Conservation (phyloP, 139 green algal genomes). For the Chlorella vulgaris region DNA sequence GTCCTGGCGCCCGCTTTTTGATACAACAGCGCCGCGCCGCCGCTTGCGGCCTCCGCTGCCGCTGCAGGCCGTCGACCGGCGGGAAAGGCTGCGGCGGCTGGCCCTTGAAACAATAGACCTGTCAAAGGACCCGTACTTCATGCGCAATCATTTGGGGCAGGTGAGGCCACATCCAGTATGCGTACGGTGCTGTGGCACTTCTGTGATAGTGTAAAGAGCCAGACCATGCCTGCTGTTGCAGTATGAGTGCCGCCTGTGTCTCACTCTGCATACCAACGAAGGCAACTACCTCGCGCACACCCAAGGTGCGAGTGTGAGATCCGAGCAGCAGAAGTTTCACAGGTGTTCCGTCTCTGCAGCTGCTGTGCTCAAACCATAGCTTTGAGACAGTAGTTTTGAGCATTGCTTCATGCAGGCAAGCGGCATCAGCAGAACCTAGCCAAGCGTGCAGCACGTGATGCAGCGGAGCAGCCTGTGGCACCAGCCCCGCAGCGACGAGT, state of each 20-base stretch:
- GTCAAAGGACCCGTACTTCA: slow-evolving; percentile 98
- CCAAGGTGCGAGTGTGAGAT: slow-evolving; percentile 70
- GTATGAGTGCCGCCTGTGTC: slow-evolving; percentile 98
- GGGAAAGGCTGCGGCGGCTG: slow-evolving; percentile 92
- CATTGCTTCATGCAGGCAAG: slow-evolving; percentile 75
- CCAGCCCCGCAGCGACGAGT: slow-evolving; percentile 73
- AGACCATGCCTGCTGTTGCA: slow-evolving; percentile 51
- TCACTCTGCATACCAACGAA: slow-evolving; percentile 99
- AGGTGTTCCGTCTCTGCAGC: too few species aligned
- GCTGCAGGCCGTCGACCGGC: slow-evolving; percentile 86
- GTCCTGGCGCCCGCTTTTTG: too few species aligned
- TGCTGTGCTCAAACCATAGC: too few species aligned
- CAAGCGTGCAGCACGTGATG: slow-evolving; percentile 95
- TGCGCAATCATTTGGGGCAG: slow-evolving; percentile 97
- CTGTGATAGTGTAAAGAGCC: too few species aligned
- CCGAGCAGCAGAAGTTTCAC: too few species aligned
- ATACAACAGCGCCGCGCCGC: too few species aligned
- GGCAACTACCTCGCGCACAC: slow-evolving; percentile 99
- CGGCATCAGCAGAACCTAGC: slow-evolving; percentile 98
- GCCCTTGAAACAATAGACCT: slow-evolving; percentile 99
- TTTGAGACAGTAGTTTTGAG: too few species aligned
- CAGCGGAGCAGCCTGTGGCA: slow-evolving; percentile 79
- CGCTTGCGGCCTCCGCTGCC: neutral
- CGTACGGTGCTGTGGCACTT: too few species aligned
- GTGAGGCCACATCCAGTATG: slow-evolving; percentile 23